Evolutionary conservation across 352 stramenopile genomes (phyloP), one percentile per base, ranked within the genome.

Genomic region (Phytopythium aichiense): DNA sequence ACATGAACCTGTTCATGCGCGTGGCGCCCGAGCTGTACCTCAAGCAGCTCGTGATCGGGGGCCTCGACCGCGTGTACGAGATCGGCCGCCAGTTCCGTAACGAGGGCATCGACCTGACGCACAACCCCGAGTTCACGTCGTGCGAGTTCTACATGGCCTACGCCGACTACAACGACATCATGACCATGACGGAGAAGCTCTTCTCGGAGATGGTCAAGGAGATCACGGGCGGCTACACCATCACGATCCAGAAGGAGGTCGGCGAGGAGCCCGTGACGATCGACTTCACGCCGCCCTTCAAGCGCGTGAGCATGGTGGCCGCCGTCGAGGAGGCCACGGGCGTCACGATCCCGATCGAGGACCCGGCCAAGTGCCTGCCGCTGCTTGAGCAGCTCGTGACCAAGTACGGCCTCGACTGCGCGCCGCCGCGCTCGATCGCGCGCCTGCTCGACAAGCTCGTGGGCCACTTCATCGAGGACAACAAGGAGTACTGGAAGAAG

Each of bases 81-180:
- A 80, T 99, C 50, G 97, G 97, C 40, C 91, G 96, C 15, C 97
- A 99, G 71, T 99, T 99, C 77, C 96, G 98, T 57, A 99, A 99
- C 74, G 98, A 99, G 76, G 97, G 98, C 52, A 97, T 99, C 48
- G 97, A 96, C 42, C 87, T 97, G 18, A 93, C 95, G 57, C 98
- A 99, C 84, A 99, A 99, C 88, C 97, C 96, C 2, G 98, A 99
- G 76, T 99, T 99, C 66, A 99, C 98, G 12, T 98, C 91, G 55
- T 94, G 98, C 61, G 98, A 99, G 81, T 89, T 99, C 53, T 99
- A 99, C 87, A 92, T 98, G 86, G 95, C 96, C 2, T 99, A 99
- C 76, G 95, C 96, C 0, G 97, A 99, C 83, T 99, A 99, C 81
- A 85, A 98, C 67, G 94, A 99, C 72, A 91, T 99, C 82, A 99